A percentile compares a stretch with the other conserved stretches of the same genome.
phyloP scores from a whole-genome alignment of 2,329 filamentous ascomycete species.

The Alternaria sp. region DNA sequence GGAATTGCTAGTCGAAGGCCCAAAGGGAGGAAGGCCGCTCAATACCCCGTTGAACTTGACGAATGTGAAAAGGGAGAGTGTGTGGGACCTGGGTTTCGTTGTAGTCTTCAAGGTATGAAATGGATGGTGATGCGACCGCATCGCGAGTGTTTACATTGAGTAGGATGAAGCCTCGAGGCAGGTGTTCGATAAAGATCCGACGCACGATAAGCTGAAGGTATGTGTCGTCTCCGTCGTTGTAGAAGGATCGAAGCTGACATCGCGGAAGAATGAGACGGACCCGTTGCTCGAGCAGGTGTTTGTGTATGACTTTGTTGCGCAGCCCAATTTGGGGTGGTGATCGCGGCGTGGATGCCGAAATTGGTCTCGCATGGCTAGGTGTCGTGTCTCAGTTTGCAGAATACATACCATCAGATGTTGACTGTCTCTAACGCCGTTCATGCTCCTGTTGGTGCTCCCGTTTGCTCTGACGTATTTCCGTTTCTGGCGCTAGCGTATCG shows the following conservation, averaged over 20 bases:
- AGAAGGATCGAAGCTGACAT: not conserved
- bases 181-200: constrained; percentile 29
- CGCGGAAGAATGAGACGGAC: constrained; percentile 31
- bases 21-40: constrained; percentile 28
- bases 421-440: too few relatives aligned
- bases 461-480: too few relatives aligned
- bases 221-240: not conserved
- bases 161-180: constrained; percentile 28
- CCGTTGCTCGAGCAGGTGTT: constrained; percentile 32
- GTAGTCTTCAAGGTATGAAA: constrained; percentile 31
- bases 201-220: constrained; percentile 35
- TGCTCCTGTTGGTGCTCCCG: too few relatives aligned
- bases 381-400: too few relatives aligned
- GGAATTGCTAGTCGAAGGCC: constrained; percentile 19
- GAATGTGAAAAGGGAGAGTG: constrained; percentile 28
- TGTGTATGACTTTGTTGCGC: constrained; percentile 36
- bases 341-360: too few relatives aligned
- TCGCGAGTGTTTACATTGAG: not conserved
- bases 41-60: constrained; percentile 29
- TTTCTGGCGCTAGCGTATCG: too few relatives aligned
- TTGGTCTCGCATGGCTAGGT: too few relatives aligned
- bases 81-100: constrained; percentile 36
- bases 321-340: constrained; percentile 33
- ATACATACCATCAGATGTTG: too few relatives aligned
- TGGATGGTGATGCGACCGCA: not conserved